These are phyloP conservation scores for Stachybotrys elegans DNA, from an alignment of 2,329 filamentous ascomycete genomes.

Conservation along the genomic window DNA sequence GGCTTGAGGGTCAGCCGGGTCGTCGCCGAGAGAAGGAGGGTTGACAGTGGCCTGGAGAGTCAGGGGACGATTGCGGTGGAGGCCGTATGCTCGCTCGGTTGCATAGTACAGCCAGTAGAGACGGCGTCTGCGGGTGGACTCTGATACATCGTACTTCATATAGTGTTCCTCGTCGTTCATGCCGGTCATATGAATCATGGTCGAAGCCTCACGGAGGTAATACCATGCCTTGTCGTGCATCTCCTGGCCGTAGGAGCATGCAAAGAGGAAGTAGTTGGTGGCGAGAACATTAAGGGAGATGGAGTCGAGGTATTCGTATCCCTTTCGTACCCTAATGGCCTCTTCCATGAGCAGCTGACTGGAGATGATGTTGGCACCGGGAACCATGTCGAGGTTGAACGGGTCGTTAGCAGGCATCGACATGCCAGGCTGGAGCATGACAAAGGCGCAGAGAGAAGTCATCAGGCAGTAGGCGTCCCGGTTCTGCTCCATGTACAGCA, in stretches of 20 bases:
- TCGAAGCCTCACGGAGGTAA: slow-evolving; percentile 71
- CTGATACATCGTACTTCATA: slow-evolving; percentile 49
- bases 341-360: slow-evolving; percentile 66
- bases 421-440: slow-evolving; percentile 67
- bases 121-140: slow-evolving; percentile 58
- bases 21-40: slow-evolving; percentile 57
- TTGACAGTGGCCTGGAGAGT: slow-evolving; percentile 66
- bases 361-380: slow-evolving; percentile 56
- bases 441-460: slow-evolving; percentile 60
- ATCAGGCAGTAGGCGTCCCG: slow-evolving; percentile 60
- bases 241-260: slow-evolving; percentile 65
- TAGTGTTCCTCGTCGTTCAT: slow-evolving; percentile 63
- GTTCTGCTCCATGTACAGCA: slow-evolving; percentile 56
- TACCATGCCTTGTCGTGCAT: slow-evolving; percentile 76
- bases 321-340: slow-evolving; percentile 57
- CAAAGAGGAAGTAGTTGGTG: slow-evolving; percentile 77
- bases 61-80: slow-evolving; percentile 65
- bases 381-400: slow-evolving; percentile 50
- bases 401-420: slow-evolving; percentile 51
- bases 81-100: slow-evolving; percentile 67
- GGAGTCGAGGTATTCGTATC: slow-evolving; percentile 53
- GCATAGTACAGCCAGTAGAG: slow-evolving; percentile 71
- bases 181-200: slow-evolving; percentile 56
- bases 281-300: slow-evolving; percentile 55
- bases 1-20: slow-evolving; percentile 50